Conservation (phyloP, 345 rosid species). For the Punica granatum region DNA sequence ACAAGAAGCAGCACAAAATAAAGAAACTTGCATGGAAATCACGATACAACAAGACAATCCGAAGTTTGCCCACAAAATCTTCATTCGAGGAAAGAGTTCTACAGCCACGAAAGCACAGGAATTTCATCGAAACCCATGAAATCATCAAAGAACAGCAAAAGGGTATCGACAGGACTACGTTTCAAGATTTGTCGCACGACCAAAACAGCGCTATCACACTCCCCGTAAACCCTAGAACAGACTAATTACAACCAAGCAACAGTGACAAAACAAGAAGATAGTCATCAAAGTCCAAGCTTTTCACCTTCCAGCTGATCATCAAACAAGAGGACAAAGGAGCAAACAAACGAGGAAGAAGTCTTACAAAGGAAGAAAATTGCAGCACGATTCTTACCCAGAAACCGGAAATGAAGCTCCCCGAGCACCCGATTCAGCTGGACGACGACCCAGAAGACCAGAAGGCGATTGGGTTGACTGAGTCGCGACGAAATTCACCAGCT, state of each 20-base stretch:
- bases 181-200: neutral
- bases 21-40: neutral
- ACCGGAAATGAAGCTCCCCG: neutral
- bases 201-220: neutral
- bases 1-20: neutral
- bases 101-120: neutral
- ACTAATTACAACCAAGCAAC: neutral
- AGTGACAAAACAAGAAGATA: neutral
- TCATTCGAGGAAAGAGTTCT: neutral
- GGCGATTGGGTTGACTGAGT: conserved; percentile 1
- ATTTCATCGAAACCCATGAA: neutral
- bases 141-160: neutral
- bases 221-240: neutral
- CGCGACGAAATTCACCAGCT: neutral
- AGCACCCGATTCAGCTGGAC: neutral
- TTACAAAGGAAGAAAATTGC: neutral
- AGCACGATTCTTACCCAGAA: neutral
- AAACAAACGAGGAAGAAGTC: neutral
- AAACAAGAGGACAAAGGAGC: neutral
- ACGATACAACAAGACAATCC: neutral
- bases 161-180: neutral
- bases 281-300: neutral
- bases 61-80: neutral
- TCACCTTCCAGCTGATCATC: neutral
- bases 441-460: neutral